phyloP scores from a whole-genome alignment of 306 rosid species.

The Ziziphus jujuba region DNA sequence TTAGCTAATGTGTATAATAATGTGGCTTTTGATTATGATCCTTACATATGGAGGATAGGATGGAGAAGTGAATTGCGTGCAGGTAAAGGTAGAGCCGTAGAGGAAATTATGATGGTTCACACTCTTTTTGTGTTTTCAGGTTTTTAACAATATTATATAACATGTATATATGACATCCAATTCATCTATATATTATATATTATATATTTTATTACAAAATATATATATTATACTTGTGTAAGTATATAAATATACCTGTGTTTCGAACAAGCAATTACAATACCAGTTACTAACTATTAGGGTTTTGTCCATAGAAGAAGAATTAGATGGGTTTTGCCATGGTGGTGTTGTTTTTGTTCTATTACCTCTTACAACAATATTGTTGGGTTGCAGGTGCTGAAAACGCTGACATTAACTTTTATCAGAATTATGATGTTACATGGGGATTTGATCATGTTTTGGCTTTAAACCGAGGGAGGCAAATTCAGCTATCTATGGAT shows the following conservation, averaged over 20 bases:
- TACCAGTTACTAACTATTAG: background rate
- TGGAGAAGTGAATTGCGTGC: conserved; percentile 42
- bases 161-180: conserved; percentile 11
- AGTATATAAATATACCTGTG: too few relatives aligned
- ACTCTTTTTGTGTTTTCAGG: conserved; percentile 24
- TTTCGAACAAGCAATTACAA: background rate
- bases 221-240: too few relatives aligned
- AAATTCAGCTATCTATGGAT: conserved; percentile 55
- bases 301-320: too few relatives aligned
- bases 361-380: conserved; percentile 9
- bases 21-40: conserved; percentile 15
- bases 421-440: conserved; percentile 40
- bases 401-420: conserved; percentile 18
- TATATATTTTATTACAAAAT: too few relatives aligned
- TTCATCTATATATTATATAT: conserved; percentile 1
- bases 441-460: conserved; percentile 49
- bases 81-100: conserved; percentile 26
- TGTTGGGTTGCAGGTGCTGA: conserved; percentile 7
- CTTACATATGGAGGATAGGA: conserved; percentile 29
- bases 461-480: conserved; percentile 31
- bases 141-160: background rate
- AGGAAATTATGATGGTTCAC: conserved; percentile 38
- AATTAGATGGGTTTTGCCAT: conserved; percentile 25
- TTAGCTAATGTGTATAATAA: background rate
- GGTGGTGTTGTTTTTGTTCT: background rate